These are phyloP conservation scores for Blumeria graminis DNA, from an alignment of 2,329 filamentous ascomycete species.

Conservation along the genomic window DNA sequence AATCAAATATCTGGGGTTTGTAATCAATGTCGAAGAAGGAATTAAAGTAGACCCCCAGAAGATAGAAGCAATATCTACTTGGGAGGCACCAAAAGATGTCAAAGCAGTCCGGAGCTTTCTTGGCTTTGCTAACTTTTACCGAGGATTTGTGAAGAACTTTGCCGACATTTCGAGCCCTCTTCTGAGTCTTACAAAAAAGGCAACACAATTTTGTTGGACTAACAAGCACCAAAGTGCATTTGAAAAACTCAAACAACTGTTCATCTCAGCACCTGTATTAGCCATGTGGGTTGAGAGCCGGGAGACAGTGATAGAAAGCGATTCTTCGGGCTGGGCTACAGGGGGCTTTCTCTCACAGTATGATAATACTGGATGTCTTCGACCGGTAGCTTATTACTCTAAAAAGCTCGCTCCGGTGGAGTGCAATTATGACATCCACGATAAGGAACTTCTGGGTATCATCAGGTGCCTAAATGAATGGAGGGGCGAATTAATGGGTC, in stretches of 20 bases:
- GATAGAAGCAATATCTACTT: not conserved
- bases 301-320: not conserved
- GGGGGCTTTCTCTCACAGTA: not conserved
- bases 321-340: not conserved
- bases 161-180: not conserved
- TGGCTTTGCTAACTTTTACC: constrained; percentile 1
- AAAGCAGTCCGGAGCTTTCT: not conserved
- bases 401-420: not conserved
- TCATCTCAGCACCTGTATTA: not conserved
- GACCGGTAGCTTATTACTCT: not conserved
- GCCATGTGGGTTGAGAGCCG: not conserved
- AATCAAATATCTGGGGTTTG: not conserved
- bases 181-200: not conserved
- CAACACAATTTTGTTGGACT: not conserved
- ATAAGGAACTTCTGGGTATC: not conserved
- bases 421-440: not conserved
- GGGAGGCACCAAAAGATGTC: not conserved
- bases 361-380: not conserved
- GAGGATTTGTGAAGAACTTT: not conserved
- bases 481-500: not conserved
- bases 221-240: not conserved
- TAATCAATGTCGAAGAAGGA: not conserved
- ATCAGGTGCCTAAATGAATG: not conserved
- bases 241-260: not conserved
- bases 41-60: not conserved